phyloP scores from a whole-genome alignment of 305 asterid species.

The Withania somnifera region DNA sequence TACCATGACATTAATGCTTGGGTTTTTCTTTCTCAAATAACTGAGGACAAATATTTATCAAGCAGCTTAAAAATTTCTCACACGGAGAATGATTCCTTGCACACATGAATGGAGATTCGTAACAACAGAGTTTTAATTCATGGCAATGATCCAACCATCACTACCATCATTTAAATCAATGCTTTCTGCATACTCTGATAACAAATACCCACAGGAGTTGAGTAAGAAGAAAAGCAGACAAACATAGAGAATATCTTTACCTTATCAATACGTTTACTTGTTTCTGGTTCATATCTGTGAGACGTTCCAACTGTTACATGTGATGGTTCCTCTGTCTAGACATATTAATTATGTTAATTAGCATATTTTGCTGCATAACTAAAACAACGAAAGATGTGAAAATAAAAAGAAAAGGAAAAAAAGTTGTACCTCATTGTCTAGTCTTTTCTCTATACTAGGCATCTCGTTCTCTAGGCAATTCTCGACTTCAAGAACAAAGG shows the following conservation, averaged over 20 bases:
- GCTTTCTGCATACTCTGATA: background rate
- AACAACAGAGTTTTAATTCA: background rate
- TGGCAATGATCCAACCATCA: background rate
- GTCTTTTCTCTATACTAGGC: conserved; percentile 2
- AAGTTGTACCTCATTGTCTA: background rate
- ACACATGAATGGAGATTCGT: background rate
- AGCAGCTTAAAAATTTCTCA: background rate
- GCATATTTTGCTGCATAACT: conserved; percentile 4
- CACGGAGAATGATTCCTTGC: background rate
- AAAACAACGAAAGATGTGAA: background rate
- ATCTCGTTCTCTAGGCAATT: conserved; percentile 56
- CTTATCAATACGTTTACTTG: conserved; percentile 58
- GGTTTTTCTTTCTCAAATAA: background rate
- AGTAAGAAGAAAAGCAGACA: background rate
- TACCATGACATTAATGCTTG: background rate
- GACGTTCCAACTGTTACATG: conserved; percentile 56
- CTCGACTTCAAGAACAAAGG: conserved; percentile 39
- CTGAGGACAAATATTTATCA: background rate
- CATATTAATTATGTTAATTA: conserved; percentile 5
- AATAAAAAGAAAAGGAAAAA: background rate
- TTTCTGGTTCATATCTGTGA: conserved; percentile 55
- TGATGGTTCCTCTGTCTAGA: conserved; percentile 67
- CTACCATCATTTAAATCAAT: background rate
- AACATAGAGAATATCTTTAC: conserved; percentile 20
- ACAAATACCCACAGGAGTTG: background rate